Base-by-base conservation (phyloP, 2,329 filamentous ascomycete species). In the Penicillium sp. region DNA sequence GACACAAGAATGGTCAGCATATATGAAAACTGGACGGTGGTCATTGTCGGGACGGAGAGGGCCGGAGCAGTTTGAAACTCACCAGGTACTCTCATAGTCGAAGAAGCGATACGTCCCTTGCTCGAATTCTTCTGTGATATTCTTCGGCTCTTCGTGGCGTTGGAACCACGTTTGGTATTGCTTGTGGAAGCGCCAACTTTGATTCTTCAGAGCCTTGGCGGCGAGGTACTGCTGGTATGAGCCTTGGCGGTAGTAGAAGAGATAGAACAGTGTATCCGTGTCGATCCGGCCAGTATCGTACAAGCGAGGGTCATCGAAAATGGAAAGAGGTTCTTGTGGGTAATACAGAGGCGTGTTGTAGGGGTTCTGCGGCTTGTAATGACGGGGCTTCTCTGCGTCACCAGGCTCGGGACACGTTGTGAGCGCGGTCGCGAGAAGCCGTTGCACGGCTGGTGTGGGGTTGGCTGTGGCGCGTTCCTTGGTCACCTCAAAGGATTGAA, bases 151-250 rank as follows among this genome's bases (percentile, higher is more conserved):
- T 66, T 98, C 93, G 59, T 98, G 93, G 44, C 93, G 81, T 71
- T 98, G 93, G 65, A 98, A 98, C 93, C 93, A 98, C 1, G 93
- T 98, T 70, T 95, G 93, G 66, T 98, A 98, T 70, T 97, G 93
- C 76, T 98, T 98, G 74, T 98, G 93, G 69, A 98, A 98, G 48
- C 93, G 82, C 93, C 93, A 98, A 70, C 90, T 96, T 71, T 98
- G 93, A 57, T 91, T 88, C 73, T 98, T 98, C 45, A 98, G 75
- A n/a, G 93, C 89, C 71, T 95, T 95, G 11, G 93, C 93, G 1
- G 93, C 90, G 50, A 97, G 78, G 65, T 90, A 96, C 67, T 98
- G 93, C 68, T 97, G 90, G 60, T 95, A 90, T 1, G 90, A 90
- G 26, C 90, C 90, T 70, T 98, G 93, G 59, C 91, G 89, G 76